Conservation (phyloP, 495 filamentous ascomycete species). For the Poronia punctata region DNA sequence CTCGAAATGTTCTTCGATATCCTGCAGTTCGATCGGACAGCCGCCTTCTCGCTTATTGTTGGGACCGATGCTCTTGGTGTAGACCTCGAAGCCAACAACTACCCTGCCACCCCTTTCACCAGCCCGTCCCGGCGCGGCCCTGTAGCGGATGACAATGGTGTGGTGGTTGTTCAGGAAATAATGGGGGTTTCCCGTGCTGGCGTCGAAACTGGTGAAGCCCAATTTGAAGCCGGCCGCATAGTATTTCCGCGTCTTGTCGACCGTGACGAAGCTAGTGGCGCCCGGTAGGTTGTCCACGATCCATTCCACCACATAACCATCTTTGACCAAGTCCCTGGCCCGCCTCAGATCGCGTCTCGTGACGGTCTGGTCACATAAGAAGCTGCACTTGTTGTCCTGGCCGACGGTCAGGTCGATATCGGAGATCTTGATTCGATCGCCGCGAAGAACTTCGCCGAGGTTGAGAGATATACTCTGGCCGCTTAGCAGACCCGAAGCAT, state of each 20-base stretch:
- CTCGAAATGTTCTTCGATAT: slow-evolving; percentile 57
- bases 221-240: slow-evolving; percentile 95
- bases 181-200: slow-evolving; percentile 52
- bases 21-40: slow-evolving; percentile 60
- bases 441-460: slow-evolving; percentile 86
- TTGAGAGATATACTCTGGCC: slow-evolving; percentile 81
- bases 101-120: slow-evolving; percentile 70
- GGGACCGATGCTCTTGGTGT: slow-evolving; percentile 73
- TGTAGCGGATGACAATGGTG: slow-evolving; percentile 80
- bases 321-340: slow-evolving; percentile 65
- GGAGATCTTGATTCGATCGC: slow-evolving; percentile 82
- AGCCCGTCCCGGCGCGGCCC: slow-evolving; percentile 60
- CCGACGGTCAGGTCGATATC: slow-evolving; percentile 83
- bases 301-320: slow-evolving; percentile 91
- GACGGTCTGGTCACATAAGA: slow-evolving; percentile 66
- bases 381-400: slow-evolving; percentile 66
- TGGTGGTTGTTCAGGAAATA: slow-evolving; percentile 90
- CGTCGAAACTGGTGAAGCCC: slow-evolving; percentile 65
- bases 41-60: slow-evolving; percentile 51
- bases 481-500: slow-evolving; percentile 64
- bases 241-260: slow-evolving; percentile 82
- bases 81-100: slow-evolving; percentile 89
- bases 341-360: slow-evolving; percentile 59
- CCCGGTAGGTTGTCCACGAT: slow-evolving; percentile 94
- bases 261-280: slow-evolving; percentile 86